Evolutionary conservation across 2,329 filamentous ascomycete species (phyloP).

Genomic region (Helotiales sp.): DNA sequence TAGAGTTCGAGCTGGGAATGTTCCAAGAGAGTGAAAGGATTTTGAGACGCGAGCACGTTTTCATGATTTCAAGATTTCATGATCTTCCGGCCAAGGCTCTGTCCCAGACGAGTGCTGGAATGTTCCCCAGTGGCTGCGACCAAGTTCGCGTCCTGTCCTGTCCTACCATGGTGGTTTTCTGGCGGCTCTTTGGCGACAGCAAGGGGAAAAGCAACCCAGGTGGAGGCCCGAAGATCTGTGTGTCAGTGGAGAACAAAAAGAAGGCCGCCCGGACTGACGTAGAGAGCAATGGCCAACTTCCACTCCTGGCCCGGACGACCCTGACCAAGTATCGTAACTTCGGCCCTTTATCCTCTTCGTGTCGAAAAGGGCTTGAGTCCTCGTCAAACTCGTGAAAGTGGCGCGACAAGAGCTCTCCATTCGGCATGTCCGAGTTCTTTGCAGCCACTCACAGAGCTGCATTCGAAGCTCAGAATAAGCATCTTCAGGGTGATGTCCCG

Average conservation of each 20-base stretch:
- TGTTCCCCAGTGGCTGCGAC: neutral
- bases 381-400: neutral
- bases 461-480: neutral
- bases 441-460: neutral
- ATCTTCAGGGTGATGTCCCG: neutral
- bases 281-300: too few species aligned
- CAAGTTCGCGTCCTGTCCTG: neutral
- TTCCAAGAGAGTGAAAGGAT: neutral
- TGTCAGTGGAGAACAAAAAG: neutral
- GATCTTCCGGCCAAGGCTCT: too few species aligned
- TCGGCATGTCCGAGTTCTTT: neutral
- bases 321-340: neutral
- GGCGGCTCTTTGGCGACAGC: slow-evolving; percentile 2
- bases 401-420: neutral
- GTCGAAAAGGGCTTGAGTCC: too few species aligned
- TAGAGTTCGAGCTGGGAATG: slow-evolving; percentile 2
- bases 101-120: neutral
- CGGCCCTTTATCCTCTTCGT: neutral
- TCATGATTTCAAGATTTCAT: neutral
- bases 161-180: neutral
- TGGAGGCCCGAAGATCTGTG: too few species aligned
- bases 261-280: neutral
- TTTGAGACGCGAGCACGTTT: too few species aligned
- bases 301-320: neutral
- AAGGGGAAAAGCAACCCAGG: neutral